Evolutionary conservation across 371 early-diverging fungal genomes (phyloP).

Genomic region (Gilbertella persicaria): DNA sequence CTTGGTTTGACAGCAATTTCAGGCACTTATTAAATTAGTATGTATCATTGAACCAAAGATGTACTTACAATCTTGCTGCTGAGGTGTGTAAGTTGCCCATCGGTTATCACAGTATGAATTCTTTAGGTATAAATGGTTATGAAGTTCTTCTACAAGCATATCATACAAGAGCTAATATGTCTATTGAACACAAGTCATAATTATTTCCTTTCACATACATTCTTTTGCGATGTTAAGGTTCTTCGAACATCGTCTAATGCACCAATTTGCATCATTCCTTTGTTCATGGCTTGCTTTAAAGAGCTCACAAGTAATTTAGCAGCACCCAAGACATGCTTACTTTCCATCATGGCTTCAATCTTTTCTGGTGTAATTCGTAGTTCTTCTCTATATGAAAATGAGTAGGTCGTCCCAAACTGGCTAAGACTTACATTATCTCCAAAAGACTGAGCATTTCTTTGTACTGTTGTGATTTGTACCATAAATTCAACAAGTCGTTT

Average conservation of each 20-base stretch:
- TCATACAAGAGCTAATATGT: constrained; percentile 68
- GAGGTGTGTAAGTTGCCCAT: constrained; percentile 59
- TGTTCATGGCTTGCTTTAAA: constrained; percentile 65
- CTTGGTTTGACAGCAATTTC: constrained; percentile 39
- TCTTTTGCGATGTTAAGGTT: constrained; percentile 70
- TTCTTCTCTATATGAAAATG: constrained; percentile 65
- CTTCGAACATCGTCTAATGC: constrained; percentile 79
- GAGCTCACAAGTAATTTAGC: constrained; percentile 72
- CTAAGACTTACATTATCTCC: constrained; percentile 64
- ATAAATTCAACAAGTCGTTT: constrained; percentile 76
- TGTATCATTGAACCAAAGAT: neutral
- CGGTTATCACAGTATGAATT: constrained; percentile 69
- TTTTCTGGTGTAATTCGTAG: constrained; percentile 79
- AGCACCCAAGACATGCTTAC: constrained; percentile 83
- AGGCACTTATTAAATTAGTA: constrained; percentile 42
- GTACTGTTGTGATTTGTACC: constrained; percentile 78
- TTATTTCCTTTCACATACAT: constrained; percentile 36
- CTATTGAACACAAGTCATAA: neutral
- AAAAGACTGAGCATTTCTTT: constrained; percentile 83
- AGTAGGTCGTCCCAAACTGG: neutral
- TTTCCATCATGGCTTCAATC: constrained; percentile 69
- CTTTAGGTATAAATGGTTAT: constrained; percentile 91
- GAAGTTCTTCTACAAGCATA: constrained; percentile 85
- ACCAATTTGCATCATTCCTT: constrained; percentile 82
- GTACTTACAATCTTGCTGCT: constrained; percentile 58